These are phyloP conservation scores for Leccinum subgranulosum DNA, from an alignment of 768 basidiomycete species.

Conservation along the genomic window DNA sequence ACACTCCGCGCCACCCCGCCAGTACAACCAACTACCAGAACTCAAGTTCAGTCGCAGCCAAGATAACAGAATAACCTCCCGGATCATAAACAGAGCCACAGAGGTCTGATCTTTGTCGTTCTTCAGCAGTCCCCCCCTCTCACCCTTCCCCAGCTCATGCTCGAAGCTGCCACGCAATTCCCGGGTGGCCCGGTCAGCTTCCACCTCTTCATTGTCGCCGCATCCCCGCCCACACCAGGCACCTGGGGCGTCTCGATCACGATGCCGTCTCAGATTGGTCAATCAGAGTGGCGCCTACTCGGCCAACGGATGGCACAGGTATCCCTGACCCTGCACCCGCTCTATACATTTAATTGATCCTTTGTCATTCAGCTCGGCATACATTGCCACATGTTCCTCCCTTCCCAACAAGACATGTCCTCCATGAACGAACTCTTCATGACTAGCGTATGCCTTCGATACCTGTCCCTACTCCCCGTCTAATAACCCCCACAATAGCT, in stretches of 20 bases:
- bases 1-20: slow-evolving; percentile 33
- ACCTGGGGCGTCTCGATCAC: slow-evolving; percentile 22
- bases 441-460: slow-evolving; percentile 37
- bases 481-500: slow-evolving; percentile 15
- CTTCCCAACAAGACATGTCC: slow-evolving; percentile 43
- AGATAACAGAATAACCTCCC: slow-evolving; percentile 44
- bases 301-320: slow-evolving; percentile 47
- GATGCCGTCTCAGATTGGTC: slow-evolving; percentile 28
- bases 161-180: slow-evolving; percentile 29
- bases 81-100: slow-evolving; percentile 41
- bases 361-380: slow-evolving; percentile 43
- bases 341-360: slow-evolving; percentile 17
- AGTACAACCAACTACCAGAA: slow-evolving; percentile 40
- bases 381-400: slow-evolving; percentile 56
- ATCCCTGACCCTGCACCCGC: slow-evolving; percentile 13
- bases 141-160: slow-evolving; percentile 22
- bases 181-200: slow-evolving; percentile 35
- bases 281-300: slow-evolving; percentile 40
- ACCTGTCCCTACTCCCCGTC: not conserved
- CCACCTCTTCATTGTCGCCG: slow-evolving; percentile 56
- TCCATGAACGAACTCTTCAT: slow-evolving; percentile 47
- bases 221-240: slow-evolving; percentile 40
- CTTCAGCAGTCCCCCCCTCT: not conserved
- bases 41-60: slow-evolving; percentile 42
- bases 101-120: slow-evolving; percentile 37